Base-by-base conservation (phyloP, 495 filamentous ascomycete species). In the Penicillium macrosclerotiorum region DNA sequence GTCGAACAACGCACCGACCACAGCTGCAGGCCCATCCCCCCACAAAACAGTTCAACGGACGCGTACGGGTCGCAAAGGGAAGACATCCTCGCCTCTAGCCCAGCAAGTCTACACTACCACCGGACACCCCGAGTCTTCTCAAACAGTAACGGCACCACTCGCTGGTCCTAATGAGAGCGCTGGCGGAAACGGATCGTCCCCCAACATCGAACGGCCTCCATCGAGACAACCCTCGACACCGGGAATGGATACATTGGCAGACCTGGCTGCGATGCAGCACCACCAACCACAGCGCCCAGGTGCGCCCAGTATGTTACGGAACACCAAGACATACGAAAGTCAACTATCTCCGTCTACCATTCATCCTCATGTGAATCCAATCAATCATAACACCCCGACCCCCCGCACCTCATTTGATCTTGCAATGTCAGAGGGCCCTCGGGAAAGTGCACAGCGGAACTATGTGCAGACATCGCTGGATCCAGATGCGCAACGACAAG, bases 211-310 rank as follows among this genome's bases (percentile, higher is more conserved):
- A 9, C 48, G 58, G 37, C 53, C 49, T 33, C 44, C 60, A 30
- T 51, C 67, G 32, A 66, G 77, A 45, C 76, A 77, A 34, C 58
- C 74, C 1, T 80, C 81, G 8, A 82, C 79, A 12, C 71, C 78
- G 1, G 76, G 77, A 13, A 85, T 85, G 79, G 81, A 85, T 47
- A 80, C 81, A 14, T 60, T 86, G 37, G 82, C 82, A 27, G 82
- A 85, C 55, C 59, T 84, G 24, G 82, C 82, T 32, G 76, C 81
- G 3, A 83, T 84, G 78, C 82, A 85, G 63, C 76, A 80, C 45
- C 77, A 77, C 35, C 82, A 85, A 48, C 75, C 72, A 3, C 65
- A 71, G 40, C 71, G 73, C 12, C 68, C 71, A 17, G 78, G 58
- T 40, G 61, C 69, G 26, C 59, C 58, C 24, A 57, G 19, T 17